Evolutionary conservation across 805 yeast genomes (phyloP), one percentile per base, ranked within the genome.

Genomic region (Lachancea meyersii): DNA sequence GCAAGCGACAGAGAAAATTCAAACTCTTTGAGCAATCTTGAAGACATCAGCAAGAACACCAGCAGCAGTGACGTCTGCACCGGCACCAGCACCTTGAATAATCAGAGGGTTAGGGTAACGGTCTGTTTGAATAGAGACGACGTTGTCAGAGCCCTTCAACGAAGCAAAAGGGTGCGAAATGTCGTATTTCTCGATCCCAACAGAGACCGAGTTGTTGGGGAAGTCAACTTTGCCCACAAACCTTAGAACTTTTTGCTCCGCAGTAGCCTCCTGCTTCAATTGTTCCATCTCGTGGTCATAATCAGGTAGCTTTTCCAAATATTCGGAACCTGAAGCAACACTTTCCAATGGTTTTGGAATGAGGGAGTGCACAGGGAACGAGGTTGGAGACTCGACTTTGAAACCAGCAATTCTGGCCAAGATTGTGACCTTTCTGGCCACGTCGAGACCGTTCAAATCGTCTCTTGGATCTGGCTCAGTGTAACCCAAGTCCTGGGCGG

Each of bases 391-490:
- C 61, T 82, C 83, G 30, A 93, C 86, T 46, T 77, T 70, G 42
- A 84, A 75, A 2, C 98, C 98, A 13, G 96, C 75, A 41, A 93
- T 76, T 73, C 99, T 84, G 36, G 96, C 95, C 49, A 93, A 76
- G 51, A 93, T 93, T 20, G 98, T 88, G 23, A 93, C 96, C 67
- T 93, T 93, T 76, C 99, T 83, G 34, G 99, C 99, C 48, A 93
- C 96, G 61, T 93, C 99, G 63, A 93, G 75, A 42, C 99, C 99
- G 65, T 91, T 93, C 66, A 93, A 77, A 63, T 93, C 99, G 65
- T 93, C 99, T 69, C 99, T 82, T 66, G 99, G 98, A 65, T 93
- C 99, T 38, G 99, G 99, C 69, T 93, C 98, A 32, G 97, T 91
- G 76, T 87, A 93, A 40, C 99, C 99, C 51, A 87, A 72, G 40